Evolutionary conservation across 768 basidiomycete genomes (phyloP).

Genomic region (Rhizopogon roseolus): DNA sequence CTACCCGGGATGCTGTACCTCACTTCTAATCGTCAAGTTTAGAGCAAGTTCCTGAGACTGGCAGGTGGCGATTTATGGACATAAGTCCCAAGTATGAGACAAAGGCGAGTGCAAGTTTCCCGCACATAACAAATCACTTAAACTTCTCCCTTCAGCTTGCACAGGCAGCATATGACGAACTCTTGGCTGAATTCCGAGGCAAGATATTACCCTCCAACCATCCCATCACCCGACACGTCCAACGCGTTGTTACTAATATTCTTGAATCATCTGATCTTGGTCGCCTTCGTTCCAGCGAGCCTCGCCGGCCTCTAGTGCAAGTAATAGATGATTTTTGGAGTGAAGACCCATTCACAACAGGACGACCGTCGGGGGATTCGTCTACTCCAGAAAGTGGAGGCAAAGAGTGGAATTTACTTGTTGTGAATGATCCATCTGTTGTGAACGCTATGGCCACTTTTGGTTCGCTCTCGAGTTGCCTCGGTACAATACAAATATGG

Average conservation of each 20-base stretch:
- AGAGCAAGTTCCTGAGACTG: constrained; percentile 83
- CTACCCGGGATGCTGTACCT: not conserved
- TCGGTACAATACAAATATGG: not conserved
- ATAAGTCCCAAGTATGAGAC: constrained; percentile 54
- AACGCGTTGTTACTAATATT: constrained; percentile 61
- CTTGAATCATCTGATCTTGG: constrained; percentile 73
- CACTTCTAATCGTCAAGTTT: constrained; percentile 40
- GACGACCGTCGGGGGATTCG: not conserved
- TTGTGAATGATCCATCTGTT: constrained; percentile 65
- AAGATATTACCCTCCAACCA: constrained; percentile 64
- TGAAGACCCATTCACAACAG: constrained; percentile 13
- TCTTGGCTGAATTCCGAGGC: constrained; percentile 46
- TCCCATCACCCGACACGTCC: constrained; percentile 62
- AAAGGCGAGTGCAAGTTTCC: constrained; percentile 28
- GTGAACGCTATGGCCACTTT: constrained; percentile 79
- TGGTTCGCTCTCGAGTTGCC: constrained; percentile 33
- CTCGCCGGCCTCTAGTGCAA: not conserved
- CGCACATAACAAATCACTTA: constrained; percentile 10
- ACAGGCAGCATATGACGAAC: constrained; percentile 33
- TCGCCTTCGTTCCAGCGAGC: constrained; percentile 28
- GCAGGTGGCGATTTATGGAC: constrained; percentile 87
- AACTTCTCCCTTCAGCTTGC: constrained; percentile 32
- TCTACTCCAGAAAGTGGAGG: constrained; percentile 14
- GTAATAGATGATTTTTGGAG: constrained; percentile 17
- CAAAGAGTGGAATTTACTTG: constrained; percentile 64